These are phyloP conservation scores for Inga laurina DNA, from an alignment of 306 rosid genomes.

Conservation along the genomic window DNA sequence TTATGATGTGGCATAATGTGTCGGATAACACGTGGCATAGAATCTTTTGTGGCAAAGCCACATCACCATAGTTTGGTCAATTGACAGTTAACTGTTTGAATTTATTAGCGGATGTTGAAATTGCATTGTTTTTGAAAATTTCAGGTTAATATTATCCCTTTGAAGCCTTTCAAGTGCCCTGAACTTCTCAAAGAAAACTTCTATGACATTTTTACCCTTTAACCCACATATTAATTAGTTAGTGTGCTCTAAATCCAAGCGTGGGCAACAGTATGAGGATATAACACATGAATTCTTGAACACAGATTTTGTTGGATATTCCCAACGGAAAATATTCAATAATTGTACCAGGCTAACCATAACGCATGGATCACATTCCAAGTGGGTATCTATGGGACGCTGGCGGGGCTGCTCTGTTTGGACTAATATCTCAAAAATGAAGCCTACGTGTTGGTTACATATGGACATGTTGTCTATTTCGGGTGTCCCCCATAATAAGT, in stretches of 20 bases:
- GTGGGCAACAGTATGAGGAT: slow-evolving; percentile 38
- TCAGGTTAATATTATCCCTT: no score
- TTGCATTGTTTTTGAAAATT: no score
- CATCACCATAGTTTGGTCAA: no score
- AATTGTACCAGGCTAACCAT: slow-evolving; percentile 47
- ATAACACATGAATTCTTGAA: slow-evolving; percentile 25
- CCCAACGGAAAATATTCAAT: slow-evolving; percentile 46
- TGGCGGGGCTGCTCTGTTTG: slow-evolving; percentile 52
- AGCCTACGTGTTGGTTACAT: slow-evolving; percentile 49
- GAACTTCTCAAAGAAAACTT: no score
- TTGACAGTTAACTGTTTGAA: no score
- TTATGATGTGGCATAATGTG: no score
- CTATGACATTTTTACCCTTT: no score
- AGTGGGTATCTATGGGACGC: slow-evolving; percentile 48
- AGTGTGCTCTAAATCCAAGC: slow-evolving; percentile 28
- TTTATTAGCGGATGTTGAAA: no score
- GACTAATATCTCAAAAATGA: slow-evolving; percentile 44
- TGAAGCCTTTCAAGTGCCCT: no score
- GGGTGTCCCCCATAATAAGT: slow-evolving; percentile 25
- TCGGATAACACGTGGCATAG: no score
- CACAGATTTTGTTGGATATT: slow-evolving; percentile 37
- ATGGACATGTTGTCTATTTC: slow-evolving; percentile 36
- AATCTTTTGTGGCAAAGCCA: no score
- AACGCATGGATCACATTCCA: slow-evolving; percentile 51
- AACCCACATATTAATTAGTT: neutral